A percentile compares a stretch with the other conserved stretches of the same genome.
These are phyloP conservation scores for Fusarium annulatum DNA, from an alignment of 2,329 filamentous ascomycete species.

Conservation along the genomic window DNA sequence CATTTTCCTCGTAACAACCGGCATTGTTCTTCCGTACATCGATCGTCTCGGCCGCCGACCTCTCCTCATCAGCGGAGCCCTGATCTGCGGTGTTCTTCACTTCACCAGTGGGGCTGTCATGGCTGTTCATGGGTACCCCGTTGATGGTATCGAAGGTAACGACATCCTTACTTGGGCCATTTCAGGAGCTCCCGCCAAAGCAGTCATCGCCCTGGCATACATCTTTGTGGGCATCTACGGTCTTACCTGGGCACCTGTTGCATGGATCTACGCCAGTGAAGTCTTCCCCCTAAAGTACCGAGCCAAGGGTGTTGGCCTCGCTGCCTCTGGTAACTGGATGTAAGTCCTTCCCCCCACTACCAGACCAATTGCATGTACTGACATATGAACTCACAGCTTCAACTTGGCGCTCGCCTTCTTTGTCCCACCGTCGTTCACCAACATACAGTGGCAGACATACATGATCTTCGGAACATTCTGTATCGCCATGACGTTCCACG, in stretches of 20 bases:
- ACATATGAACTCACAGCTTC: constrained; percentile 41
- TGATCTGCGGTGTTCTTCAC: constrained; percentile 59
- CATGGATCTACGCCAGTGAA: constrained; percentile 70
- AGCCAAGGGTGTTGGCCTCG: constrained; percentile 64
- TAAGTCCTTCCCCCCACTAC: constrained; percentile 24
- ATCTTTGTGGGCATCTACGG: constrained; percentile 55
- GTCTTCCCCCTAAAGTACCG: constrained; percentile 60
- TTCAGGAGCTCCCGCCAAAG: constrained; percentile 57
- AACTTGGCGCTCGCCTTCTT: constrained; percentile 56
- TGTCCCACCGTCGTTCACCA: constrained; percentile 51
- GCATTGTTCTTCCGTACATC: constrained; percentile 60
- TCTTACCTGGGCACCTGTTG: constrained; percentile 60
- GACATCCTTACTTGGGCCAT: constrained; percentile 59
- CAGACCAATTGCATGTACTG: not conserved
- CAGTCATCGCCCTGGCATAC: constrained; percentile 63
- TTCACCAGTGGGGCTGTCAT: constrained; percentile 62
- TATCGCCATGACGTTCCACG: constrained; percentile 55
- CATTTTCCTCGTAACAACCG: constrained; percentile 65
- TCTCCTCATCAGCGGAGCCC: constrained; percentile 58
- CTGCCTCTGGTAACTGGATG: constrained; percentile 59
- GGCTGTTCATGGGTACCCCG: constrained; percentile 59
- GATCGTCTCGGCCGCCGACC: constrained; percentile 61
- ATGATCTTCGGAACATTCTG: constrained; percentile 57
- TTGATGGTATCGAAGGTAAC: constrained; percentile 59
- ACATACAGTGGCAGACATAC: constrained; percentile 63